Base-by-base conservation (phyloP, 176 grass and related monocot genomes). In the bread wheat (Triticum aestivum) region DNA sequence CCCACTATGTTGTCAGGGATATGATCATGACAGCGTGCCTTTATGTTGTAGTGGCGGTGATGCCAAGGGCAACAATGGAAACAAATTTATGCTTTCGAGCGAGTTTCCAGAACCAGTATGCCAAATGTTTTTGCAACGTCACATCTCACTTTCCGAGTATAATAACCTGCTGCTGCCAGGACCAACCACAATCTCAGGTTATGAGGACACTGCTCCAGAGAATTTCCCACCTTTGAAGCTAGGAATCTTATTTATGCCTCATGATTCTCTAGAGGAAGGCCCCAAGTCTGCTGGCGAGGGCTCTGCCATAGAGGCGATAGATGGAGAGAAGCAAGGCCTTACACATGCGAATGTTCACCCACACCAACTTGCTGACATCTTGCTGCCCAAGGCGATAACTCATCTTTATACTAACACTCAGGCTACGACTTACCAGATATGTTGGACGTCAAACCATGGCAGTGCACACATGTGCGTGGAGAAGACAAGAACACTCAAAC, bases 291-390 rank as follows among this genome's bases (percentile, higher is more conserved):
- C 14, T 62, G 32, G 8, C 5, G 61, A 64, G 9, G 10, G 61
- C 23, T 73, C 14, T 27, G 35, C 68, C 4, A 29, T 69, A 61
- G 69, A 83, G 8, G 52, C 34, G 6, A 83, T 73, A 8, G 81
- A 83, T 42, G 49, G 81, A 73, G 34, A 73, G 52, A 73, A 83
- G n/a, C 39, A 41, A 41, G 39, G 39, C 39, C 39, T 41, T 41
- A 41, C 39, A 41, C 39, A 41, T 41, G 39, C 39, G 8, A 41
- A 41, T 41, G 39, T 41, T 41, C 39, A 41, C 39, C 39, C 39
- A 9, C 8, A 41, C 39, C 39, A 41, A 41, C 39, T 41, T 41
- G 39, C 39, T 41, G 39, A 41, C 8, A 41, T 41, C 39, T 41
- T 41, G 39, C 39, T 41, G 39, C 39, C 39, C 39, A 41, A 9